Conservation (phyloP, 306 rosid species). For the Senna tora region DNA sequence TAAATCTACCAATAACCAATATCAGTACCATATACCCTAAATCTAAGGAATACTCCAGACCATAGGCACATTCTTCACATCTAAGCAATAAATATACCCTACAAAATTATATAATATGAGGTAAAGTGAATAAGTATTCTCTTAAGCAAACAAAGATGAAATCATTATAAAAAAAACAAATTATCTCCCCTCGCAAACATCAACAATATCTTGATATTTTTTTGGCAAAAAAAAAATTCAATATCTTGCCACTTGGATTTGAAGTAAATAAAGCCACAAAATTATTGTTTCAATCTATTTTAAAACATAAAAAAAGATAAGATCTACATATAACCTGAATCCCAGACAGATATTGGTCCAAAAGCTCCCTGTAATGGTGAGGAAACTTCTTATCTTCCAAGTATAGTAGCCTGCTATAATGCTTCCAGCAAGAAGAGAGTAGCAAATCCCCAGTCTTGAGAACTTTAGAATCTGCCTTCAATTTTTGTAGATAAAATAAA, state of each 20-base stretch:
- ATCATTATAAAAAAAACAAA: background rate
- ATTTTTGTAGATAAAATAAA: constrained; percentile 43
- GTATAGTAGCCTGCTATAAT: constrained; percentile 69
- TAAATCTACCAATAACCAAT: constrained; percentile 14
- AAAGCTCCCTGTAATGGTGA: constrained; percentile 63
- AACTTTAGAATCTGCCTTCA: constrained; percentile 64
- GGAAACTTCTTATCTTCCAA: constrained; percentile 75
- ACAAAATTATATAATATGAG: constrained; percentile 12
- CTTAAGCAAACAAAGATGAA: constrained; percentile 27
- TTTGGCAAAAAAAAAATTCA: too few species aligned
- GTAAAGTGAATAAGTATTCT: constrained; percentile 10
- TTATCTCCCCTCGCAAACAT: constrained; percentile 18
- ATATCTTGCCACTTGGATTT: constrained; percentile 24
- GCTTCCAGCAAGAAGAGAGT: constrained; percentile 98
- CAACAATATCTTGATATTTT: constrained; percentile 4
- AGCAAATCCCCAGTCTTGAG: constrained; percentile 69
- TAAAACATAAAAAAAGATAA: constrained; percentile 17
- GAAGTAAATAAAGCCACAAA: constrained; percentile 19
- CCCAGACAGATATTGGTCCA: constrained; percentile 89
- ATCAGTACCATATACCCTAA: constrained; percentile 1
- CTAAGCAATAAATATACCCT: constrained; percentile 14
- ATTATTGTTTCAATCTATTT: constrained; percentile 25
- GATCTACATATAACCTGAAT: constrained; percentile 64
- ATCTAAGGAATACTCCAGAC: background rate
- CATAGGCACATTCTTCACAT: constrained; percentile 1